Evolutionary conservation across 768 basidiomycete species (phyloP).

Genomic region (Paxillus rubicundulus): DNA sequence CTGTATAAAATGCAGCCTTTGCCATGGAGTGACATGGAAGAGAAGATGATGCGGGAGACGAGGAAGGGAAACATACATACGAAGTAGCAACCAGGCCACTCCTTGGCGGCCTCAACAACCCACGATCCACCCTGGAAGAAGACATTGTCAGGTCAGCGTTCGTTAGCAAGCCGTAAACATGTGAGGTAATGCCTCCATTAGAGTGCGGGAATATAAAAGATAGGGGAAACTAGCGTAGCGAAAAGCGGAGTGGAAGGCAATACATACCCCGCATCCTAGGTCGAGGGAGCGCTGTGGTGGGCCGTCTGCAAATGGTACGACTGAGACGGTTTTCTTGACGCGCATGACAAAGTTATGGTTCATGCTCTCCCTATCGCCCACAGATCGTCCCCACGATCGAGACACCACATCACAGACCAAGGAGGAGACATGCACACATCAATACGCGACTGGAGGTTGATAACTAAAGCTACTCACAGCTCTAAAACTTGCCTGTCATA

Average conservation of each 20-base stretch:
- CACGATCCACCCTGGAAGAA: slow-evolving; percentile 58
- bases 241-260: slow-evolving; percentile 2
- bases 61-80: slow-evolving; percentile 38
- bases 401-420: neutral
- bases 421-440: no score
- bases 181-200: neutral
- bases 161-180: neutral
- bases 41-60: neutral
- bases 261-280: slow-evolving; percentile 69
- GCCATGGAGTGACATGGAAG: neutral
- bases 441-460: neutral
- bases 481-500: slow-evolving; percentile 69
- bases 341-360: slow-evolving; percentile 50
- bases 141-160: neutral
- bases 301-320: slow-evolving; percentile 51
- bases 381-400: neutral
- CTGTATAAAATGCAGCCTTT: neutral
- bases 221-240: neutral
- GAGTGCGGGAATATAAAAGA: neutral
- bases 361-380: slow-evolving; percentile 46
- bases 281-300: slow-evolving; percentile 58
- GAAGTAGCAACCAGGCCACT: slow-evolving; percentile 64
- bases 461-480: slow-evolving; percentile 46
- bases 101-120: slow-evolving; percentile 70
- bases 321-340: slow-evolving; percentile 54